These are phyloP conservation scores for Ceratobasidium sp. DNA, from an alignment of 1,284 basidiomycete species.

Conservation along the genomic window DNA sequence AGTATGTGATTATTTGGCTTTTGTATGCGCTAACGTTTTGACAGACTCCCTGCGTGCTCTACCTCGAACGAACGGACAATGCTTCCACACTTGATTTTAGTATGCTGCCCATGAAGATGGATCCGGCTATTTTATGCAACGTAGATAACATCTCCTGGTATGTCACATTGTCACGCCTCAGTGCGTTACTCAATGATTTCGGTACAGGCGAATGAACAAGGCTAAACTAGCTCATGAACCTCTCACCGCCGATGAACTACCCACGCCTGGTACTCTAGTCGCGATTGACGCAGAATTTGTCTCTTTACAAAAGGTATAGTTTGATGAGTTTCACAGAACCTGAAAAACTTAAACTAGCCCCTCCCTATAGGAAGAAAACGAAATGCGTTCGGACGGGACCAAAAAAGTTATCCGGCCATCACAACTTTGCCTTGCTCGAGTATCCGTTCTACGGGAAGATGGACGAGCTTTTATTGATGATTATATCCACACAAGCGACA, in stretches of 20 bases:
- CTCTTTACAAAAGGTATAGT: conserved; percentile 81
- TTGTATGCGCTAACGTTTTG: not conserved
- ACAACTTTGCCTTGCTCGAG: conserved; percentile 88
- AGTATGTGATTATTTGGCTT: conserved; percentile 1
- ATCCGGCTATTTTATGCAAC: conserved; percentile 72
- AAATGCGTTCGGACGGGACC: conserved; percentile 92
- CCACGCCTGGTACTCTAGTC: conserved; percentile 82
- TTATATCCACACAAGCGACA: conserved; percentile 93
- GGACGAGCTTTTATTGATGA: conserved; percentile 96
- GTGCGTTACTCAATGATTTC: conserved; percentile 17
- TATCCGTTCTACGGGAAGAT: conserved; percentile 89
- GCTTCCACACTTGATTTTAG: conserved; percentile 65
- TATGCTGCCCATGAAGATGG: conserved; percentile 68
- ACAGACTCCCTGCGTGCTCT: conserved; percentile 85
- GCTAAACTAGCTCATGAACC: conserved; percentile 67
- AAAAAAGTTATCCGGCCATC: conserved; percentile 91
- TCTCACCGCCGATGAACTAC: conserved; percentile 77
- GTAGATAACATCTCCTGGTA: conserved; percentile 36
- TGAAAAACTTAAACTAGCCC: conserved; percentile 34
- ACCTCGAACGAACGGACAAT: conserved; percentile 80
- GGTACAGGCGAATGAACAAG: conserved; percentile 51
- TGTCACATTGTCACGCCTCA: conserved; percentile 46
- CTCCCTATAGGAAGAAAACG: conserved; percentile 79
- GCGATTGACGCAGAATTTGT: conserved; percentile 99
- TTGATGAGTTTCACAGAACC: not conserved